Conservation (phyloP, 2,329 filamentous ascomycete genomes). For the Cytospora paraplurivora region DNA sequence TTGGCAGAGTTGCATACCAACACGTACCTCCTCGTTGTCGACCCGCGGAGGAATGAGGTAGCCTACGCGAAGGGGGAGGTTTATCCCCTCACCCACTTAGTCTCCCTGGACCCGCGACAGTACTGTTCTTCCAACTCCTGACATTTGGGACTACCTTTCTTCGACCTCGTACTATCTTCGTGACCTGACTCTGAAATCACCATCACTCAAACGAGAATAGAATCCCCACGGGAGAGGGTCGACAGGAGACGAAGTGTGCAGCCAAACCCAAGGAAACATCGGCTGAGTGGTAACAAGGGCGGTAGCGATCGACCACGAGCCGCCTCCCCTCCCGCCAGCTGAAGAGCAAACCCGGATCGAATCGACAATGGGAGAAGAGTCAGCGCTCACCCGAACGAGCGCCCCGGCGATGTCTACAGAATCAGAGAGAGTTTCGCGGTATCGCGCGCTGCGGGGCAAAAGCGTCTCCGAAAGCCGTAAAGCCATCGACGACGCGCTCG, state of each 20-base stretch:
- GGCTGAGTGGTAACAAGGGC: constrained; percentile 11
- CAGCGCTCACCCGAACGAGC: not conserved
- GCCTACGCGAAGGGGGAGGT: constrained; percentile 20
- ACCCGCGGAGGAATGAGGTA: constrained; percentile 16
- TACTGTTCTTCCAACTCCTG: constrained; percentile 6
- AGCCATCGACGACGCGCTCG: constrained; percentile 30
- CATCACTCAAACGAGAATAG: not conserved
- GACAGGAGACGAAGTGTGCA: constrained; percentile 14
- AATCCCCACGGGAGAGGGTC: constrained; percentile 9
- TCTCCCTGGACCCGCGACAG: constrained; percentile 18
- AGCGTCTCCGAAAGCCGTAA: constrained; percentile 36
- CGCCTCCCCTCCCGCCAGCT: constrained; percentile 6
- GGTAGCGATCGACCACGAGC: constrained; percentile 21
- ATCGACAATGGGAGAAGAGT: not conserved
- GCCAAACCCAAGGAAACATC: constrained; percentile 6
- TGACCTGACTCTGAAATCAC: not conserved
- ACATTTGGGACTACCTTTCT: not conserved
- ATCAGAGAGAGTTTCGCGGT: constrained; percentile 38
- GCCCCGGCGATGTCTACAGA: constrained; percentile 24
- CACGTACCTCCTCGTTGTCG: constrained; percentile 7
- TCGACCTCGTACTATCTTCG: not conserved
- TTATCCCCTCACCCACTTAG: constrained; percentile 19
- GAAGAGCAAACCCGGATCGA: constrained; percentile 1
- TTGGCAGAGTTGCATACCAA: constrained; percentile 22
- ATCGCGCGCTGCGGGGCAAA: constrained; percentile 39